phyloP scores from a whole-genome alignment of 208 protist species.

The Leishmania braziliensis region DNA sequence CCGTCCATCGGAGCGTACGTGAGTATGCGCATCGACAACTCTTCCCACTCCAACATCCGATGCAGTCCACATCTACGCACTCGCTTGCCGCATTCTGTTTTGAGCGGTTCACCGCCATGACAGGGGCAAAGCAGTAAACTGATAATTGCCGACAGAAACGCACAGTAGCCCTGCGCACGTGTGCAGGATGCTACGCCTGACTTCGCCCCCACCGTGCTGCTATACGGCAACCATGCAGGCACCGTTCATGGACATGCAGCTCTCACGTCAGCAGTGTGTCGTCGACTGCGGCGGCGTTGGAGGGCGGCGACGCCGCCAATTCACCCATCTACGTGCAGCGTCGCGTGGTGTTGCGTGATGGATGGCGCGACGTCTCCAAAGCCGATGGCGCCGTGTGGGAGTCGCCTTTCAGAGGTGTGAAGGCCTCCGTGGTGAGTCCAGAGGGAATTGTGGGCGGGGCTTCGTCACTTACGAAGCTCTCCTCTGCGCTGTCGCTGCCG shows the following conservation, averaged over 20 bases:
- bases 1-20: background rate
- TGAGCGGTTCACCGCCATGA: background rate
- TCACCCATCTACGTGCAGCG: background rate
- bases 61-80: background rate
- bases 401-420: conserved; percentile 8
- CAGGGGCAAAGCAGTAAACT: background rate
- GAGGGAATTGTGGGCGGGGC: background rate
- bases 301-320: background rate
- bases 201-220: background rate
- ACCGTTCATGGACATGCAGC: background rate
- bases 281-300: background rate
- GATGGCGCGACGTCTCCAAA: background rate
- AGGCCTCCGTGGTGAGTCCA: background rate
- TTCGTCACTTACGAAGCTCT: background rate
- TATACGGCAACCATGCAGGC: background rate
- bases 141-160: background rate
- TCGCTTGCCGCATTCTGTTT: background rate
- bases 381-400: background rate
- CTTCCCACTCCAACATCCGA: background rate
- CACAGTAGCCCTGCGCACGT: background rate
- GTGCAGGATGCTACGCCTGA: background rate
- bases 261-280: background rate
- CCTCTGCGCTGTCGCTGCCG: background rate
- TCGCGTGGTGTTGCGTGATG: background rate
- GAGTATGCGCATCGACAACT: background rate